These are phyloP conservation scores for Astrephomene gubernaculifera DNA, from an alignment of 139 green algal species.

Conservation along the genomic window DNA sequence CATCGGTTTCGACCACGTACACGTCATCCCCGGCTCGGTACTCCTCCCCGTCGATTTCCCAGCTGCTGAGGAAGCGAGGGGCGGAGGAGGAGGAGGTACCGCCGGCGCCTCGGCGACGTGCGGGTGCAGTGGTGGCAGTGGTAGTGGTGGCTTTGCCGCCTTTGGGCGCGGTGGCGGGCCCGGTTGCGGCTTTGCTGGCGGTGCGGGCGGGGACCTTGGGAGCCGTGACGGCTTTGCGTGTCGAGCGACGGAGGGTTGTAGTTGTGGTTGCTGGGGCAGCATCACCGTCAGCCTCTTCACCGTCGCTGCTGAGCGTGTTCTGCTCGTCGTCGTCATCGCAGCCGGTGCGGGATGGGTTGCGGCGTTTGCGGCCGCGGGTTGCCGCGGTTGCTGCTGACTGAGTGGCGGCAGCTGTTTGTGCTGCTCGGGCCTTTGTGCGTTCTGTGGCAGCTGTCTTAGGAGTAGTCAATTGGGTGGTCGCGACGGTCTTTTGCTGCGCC, in stretches of 20 bases:
- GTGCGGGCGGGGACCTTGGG: neutral
- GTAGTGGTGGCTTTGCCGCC: neutral
- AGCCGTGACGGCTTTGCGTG: neutral
- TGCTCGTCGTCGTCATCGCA: constrained; percentile 4
- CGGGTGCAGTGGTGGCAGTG: neutral
- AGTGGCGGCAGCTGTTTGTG: neutral
- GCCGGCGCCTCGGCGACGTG: neutral
- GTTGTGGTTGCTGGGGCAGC: neutral
- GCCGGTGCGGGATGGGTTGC: neutral
- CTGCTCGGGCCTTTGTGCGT: constrained; percentile 8
- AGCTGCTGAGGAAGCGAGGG: constrained; percentile 7
- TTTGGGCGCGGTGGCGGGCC: neutral
- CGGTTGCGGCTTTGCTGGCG: neutral
- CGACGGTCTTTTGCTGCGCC: too few species aligned
- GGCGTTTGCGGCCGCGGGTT: constrained; percentile 9
- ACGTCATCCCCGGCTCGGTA: constrained; percentile 29
- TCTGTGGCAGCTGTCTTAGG: neutral
- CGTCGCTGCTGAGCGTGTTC: neutral
- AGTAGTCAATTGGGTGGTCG: too few species aligned
- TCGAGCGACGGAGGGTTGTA: neutral
- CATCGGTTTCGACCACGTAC: constrained; percentile 33
- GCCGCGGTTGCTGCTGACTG: neutral
- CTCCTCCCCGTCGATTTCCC: neutral
- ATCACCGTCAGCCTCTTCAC: neutral
- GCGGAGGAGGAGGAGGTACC: neutral